A percentile compares a stretch with the other conserved stretches of the same genome.
These are phyloP conservation scores for Ascochyta rabiei DNA, from an alignment of 2,329 filamentous ascomycete species.

Conservation along the genomic window DNA sequence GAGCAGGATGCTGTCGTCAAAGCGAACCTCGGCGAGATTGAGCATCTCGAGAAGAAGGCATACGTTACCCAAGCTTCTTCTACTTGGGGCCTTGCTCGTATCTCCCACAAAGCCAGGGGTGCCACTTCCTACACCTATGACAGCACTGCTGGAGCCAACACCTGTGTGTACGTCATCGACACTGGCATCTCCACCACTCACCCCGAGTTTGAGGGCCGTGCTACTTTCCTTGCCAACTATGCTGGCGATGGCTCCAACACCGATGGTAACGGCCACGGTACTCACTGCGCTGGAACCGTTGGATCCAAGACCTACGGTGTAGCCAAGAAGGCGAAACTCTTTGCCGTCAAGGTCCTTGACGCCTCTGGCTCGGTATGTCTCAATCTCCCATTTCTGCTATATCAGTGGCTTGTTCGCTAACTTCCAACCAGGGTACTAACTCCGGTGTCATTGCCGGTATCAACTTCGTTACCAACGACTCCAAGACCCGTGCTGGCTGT, in stretches of 20 bases:
- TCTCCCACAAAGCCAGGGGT: slow-evolving; percentile 45
- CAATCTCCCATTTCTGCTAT: background rate
- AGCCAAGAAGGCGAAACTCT: slow-evolving; percentile 48
- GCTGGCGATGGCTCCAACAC: slow-evolving; percentile 43
- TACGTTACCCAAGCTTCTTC: slow-evolving; percentile 48
- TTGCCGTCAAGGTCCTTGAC: slow-evolving; percentile 50
- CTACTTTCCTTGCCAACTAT: slow-evolving; percentile 47
- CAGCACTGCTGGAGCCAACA: slow-evolving; percentile 43
- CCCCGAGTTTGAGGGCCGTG: slow-evolving; percentile 49
- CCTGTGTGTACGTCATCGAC: slow-evolving; percentile 68
- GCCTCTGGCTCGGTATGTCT: slow-evolving; percentile 41
- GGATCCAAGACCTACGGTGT: slow-evolving; percentile 48
- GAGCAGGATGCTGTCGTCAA: slow-evolving; percentile 49
- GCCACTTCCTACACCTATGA: slow-evolving; percentile 49
- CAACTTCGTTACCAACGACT: slow-evolving; percentile 44
- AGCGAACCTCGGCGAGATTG: slow-evolving; percentile 31
- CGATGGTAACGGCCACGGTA: slow-evolving; percentile 50
- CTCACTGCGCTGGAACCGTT: slow-evolving; percentile 47
- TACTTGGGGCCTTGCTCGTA: slow-evolving; percentile 51
- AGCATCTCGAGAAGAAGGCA: slow-evolving; percentile 38
- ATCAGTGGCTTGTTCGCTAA: slow-evolving; percentile 13
- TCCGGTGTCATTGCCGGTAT: slow-evolving; percentile 50
- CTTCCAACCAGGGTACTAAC: slow-evolving; percentile 44
- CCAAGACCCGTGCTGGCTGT: slow-evolving; percentile 41
- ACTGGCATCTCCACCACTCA: slow-evolving; percentile 66